Percentiles rank a stretch among this genome's conserved stretches.
These are phyloP conservation scores for Juglanconis sp. DNA, from an alignment of 2,329 filamentous ascomycete species.

Conservation along the genomic window DNA sequence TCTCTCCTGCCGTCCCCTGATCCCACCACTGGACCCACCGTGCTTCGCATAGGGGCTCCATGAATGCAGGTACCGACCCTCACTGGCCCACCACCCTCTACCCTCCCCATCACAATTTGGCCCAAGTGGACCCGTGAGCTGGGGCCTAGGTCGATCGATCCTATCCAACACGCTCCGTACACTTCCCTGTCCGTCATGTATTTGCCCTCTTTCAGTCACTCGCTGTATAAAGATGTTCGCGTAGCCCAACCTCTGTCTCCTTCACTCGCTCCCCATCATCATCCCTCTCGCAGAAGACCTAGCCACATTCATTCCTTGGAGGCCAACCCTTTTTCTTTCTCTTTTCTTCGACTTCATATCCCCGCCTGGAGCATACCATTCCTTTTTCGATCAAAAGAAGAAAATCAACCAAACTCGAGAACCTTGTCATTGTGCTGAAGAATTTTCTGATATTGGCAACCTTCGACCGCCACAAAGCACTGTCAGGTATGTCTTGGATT, in stretches of 20 bases:
- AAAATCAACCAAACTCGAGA: conserved; percentile 24
- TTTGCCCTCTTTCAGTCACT: conserved; percentile 12
- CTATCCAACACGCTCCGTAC: conserved; percentile 1
- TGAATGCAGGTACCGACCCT: conserved; percentile 32
- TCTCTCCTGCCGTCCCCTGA: conserved; percentile 23
- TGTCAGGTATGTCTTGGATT: conserved; percentile 5
- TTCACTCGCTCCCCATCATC: conserved; percentile 19
- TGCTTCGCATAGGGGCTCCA: conserved; percentile 36
- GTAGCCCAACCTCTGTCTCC: conserved; percentile 1
- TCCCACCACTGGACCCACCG: conserved; percentile 30
- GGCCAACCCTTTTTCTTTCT: conserved; percentile 30
- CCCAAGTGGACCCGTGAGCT: conserved; percentile 13
- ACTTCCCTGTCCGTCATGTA: background rate
- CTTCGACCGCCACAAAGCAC: conserved; percentile 8
- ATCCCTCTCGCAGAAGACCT: conserved; percentile 26
- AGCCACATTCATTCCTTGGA: conserved; percentile 34
- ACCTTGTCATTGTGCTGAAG: conserved; percentile 14
- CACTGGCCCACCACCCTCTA: conserved; percentile 28
- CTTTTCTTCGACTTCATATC: conserved; percentile 25
- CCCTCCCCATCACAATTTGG: conserved; percentile 22
- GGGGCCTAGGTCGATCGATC: conserved; percentile 21
- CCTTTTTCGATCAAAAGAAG: conserved; percentile 25
- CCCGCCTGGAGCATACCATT: conserved; percentile 42
- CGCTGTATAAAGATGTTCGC: conserved; percentile 21
- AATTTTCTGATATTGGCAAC: conserved; percentile 16